Conservation (phyloP, 2,329 filamentous ascomycete genomes). For the Huntiella moniliformis region DNA sequence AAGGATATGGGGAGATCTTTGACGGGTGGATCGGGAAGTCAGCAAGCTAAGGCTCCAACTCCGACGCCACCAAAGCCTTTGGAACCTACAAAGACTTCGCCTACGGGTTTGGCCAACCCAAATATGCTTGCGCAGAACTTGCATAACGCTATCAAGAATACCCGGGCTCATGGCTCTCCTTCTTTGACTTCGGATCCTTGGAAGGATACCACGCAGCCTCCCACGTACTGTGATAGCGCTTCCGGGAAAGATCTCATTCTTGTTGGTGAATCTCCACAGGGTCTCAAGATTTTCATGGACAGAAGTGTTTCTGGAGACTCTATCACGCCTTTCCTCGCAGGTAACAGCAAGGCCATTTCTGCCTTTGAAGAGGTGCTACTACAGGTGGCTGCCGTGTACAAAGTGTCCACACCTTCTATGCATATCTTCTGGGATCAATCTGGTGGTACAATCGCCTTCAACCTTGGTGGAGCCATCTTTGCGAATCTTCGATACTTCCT, state of each 20-base stretch:
- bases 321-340: conserved; percentile 35
- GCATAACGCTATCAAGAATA: conserved; percentile 58
- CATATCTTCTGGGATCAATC: conserved; percentile 75
- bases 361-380: conserved; percentile 50
- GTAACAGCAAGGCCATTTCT: conserved; percentile 44
- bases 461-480: conserved; percentile 69
- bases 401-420: conserved; percentile 45
- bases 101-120: conserved; percentile 32
- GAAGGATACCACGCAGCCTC: conserved; percentile 62
- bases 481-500: conserved; percentile 83
- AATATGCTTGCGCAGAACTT: conserved; percentile 50
- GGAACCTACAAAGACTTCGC: background rate
- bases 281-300: conserved; percentile 56
- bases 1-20: background rate
- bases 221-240: conserved; percentile 68
- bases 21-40: conserved; percentile 4
- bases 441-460: conserved; percentile 82
- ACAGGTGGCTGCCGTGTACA: conserved; percentile 55
- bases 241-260: conserved; percentile 56
- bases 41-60: conserved; percentile 22
- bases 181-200: conserved; percentile 54
- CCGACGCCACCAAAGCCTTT: background rate
- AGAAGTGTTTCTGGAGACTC: conserved; percentile 26
- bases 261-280: conserved; percentile 48
- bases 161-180: conserved; percentile 56